Percentiles rank a stretch among this genome's conserved stretches.
Evolutionary conservation across 2,329 filamentous ascomycete species (phyloP).

Genomic region (Colletotrichum falcatum): DNA sequence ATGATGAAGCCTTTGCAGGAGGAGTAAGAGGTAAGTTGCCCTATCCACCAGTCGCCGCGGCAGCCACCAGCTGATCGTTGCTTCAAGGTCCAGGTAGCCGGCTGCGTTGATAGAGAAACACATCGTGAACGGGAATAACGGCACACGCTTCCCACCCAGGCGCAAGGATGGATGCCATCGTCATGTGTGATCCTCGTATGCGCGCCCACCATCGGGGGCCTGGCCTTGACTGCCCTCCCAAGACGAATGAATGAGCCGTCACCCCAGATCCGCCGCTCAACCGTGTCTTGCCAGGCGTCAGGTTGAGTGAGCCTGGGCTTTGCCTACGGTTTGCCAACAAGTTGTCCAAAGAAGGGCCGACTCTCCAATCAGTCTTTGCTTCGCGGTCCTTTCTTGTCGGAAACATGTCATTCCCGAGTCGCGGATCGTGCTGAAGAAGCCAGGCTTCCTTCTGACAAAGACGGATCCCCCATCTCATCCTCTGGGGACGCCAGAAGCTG

Average conservation of each 20-base stretch:
- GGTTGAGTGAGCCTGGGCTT: neutral
- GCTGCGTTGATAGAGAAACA: constrained; percentile 25
- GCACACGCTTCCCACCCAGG: neutral
- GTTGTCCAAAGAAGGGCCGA: neutral
- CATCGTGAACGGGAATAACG: constrained; percentile 8
- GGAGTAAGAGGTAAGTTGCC: neutral
- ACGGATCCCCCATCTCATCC: neutral
- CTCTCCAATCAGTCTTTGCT: neutral
- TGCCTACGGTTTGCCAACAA: neutral
- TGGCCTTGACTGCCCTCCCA: neutral
- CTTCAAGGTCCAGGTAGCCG: neutral
- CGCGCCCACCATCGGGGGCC: constrained; percentile 18
- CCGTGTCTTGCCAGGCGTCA: neutral
- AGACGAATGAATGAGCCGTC: constrained; percentile 15
- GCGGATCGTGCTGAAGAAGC: neutral
- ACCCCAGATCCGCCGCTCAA: neutral
- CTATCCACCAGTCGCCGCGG: neutral
- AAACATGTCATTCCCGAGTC: neutral
- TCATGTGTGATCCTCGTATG: constrained; percentile 23
- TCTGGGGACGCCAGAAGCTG: constrained; percentile 14
- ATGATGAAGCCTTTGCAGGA: neutral
- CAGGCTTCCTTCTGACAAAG: neutral
- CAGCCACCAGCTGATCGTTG: constrained; percentile 26
- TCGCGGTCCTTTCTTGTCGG: neutral
- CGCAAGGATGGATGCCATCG: constrained; percentile 1